These are phyloP conservation scores for Cardamine chenopodiifolia DNA, from an alignment of 345 rosid species.

Conservation along the genomic window DNA sequence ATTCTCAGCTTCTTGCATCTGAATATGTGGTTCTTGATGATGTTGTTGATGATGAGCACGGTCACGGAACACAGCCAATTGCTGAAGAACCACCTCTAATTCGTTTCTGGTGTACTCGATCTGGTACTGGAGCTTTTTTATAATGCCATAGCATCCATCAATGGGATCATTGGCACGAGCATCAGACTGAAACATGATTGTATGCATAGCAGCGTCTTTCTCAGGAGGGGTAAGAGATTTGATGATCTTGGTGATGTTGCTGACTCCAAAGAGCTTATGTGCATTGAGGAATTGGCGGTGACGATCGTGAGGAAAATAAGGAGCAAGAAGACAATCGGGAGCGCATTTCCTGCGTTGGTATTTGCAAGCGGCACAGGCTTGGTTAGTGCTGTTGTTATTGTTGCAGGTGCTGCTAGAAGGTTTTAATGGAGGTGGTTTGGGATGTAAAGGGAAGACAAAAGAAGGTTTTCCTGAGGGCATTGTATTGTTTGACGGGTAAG, in stretches of 20 bases:
- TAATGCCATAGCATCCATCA: conserved; percentile 73
- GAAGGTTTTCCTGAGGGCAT: conserved; percentile 67
- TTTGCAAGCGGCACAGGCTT: conserved; percentile 97
- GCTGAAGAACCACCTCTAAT: conserved; percentile 77
- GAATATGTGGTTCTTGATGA: conserved; percentile 42
- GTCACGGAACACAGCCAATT: conserved; percentile 59
- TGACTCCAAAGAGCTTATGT: conserved; percentile 89
- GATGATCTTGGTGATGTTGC: conserved; percentile 87
- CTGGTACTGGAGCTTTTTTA: conserved; percentile 67
- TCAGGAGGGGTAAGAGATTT: conserved; percentile 58
- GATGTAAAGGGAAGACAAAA: conserved; percentile 54
- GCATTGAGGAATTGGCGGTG: conserved; percentile 89
- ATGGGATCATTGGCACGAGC: conserved; percentile 87
- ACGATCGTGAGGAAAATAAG: conserved; percentile 88
- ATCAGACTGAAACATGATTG: conserved; percentile 86
- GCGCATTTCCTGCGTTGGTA: conserved; percentile 93
- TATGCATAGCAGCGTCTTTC: conserved; percentile 78
- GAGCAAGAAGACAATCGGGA: conserved; percentile 94
- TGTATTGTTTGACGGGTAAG: conserved; percentile 37
- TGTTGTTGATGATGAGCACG: conserved; percentile 42
- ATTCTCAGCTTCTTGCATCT: conserved; percentile 43
- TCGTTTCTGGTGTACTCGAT: conserved; percentile 71
- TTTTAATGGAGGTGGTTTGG: conserved; percentile 39
- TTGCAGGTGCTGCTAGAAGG: conserved; percentile 39
- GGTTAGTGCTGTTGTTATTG: conserved; percentile 52